Evolutionary conservation across 108 stramenopile genomes (phyloP), one percentile per base, ranked within the genome.

Genomic region (Aureococcus anophagefferens): DNA sequence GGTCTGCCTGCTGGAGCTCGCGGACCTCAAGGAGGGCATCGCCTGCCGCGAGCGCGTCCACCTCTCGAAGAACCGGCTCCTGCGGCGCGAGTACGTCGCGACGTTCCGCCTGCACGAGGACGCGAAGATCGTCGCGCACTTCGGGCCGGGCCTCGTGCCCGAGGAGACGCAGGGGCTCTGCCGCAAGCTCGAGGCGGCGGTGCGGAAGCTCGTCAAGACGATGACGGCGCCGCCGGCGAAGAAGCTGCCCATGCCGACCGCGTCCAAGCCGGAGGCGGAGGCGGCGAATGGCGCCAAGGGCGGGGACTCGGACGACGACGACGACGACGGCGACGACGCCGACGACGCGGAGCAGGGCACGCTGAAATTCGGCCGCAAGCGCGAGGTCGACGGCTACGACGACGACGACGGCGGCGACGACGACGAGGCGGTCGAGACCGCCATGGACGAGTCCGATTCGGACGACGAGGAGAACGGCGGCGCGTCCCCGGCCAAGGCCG

Each of bases 131-230:
- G 30, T 37, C 32, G 36, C 25, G 18, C 17, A 17, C 32, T 62
- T 30, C 35, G 65, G 64, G 1, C 34, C 65, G 1, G 72, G 29
- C 64, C 30, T 31, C 33, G 30, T 30, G 14, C 29, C 21, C 17
- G 34, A 29, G 35, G 72, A 66, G 18, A 11, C 25, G 3, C 63
- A 14, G n/a, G 82, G 80, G 40, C 83, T 99, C 17, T 80, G 82
- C 30, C 83, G 97, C 17, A 86, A 87, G 68, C 77, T 97, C 13
- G 89, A 94, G 69, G 85, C 90, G 15, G 77, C 88, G 5, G 89
- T 87, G 78, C 82, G 90, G 31, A 94, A 28, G 51, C 21, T 28
- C 21, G 51, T 59, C 51, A 59, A 25, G 51, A 3, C 21, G 3
- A 1, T 11, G 51, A 59, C 51, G 21, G 51, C 14, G 51, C 21